These are phyloP conservation scores for Myxozyma neotropica DNA, from an alignment of 805 yeast genomes.

Conservation along the genomic window DNA sequence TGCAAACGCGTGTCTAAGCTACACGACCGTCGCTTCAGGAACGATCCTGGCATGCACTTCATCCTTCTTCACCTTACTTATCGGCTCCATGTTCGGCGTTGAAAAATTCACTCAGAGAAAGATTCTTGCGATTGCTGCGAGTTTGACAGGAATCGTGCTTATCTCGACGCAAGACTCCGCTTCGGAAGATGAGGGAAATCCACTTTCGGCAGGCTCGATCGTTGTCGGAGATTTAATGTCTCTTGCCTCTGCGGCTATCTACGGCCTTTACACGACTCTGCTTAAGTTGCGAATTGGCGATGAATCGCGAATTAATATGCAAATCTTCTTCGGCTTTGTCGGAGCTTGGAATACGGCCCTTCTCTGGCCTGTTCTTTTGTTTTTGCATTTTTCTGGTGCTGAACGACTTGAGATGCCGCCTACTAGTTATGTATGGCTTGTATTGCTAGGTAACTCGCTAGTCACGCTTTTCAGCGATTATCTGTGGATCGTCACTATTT, in stretches of 20 bases:
- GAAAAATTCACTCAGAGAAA: slow-evolving; percentile 70
- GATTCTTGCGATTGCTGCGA: slow-evolving; percentile 66
- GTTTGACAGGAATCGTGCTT: slow-evolving; percentile 76
- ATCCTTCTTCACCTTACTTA: slow-evolving; percentile 84
- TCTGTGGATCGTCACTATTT: slow-evolving; percentile 94
- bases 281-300: slow-evolving; percentile 71
- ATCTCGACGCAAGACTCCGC: slow-evolving; percentile 72
- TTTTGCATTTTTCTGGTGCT: slow-evolving; percentile 62
- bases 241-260: slow-evolving; percentile 79
- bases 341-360: slow-evolving; percentile 76
- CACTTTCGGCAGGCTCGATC: slow-evolving; percentile 35
- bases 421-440: slow-evolving; percentile 51
- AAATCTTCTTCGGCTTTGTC: slow-evolving; percentile 90
- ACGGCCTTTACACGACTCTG: slow-evolving; percentile 87
- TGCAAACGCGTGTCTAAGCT: slow-evolving; percentile 82
- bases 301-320: slow-evolving; percentile 79
- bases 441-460: slow-evolving; percentile 66
- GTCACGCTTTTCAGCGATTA: slow-evolving; percentile 87
- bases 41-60: slow-evolving; percentile 91
- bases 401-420: slow-evolving; percentile 77
- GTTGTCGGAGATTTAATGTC: slow-evolving; percentile 80
- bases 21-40: slow-evolving; percentile 91
- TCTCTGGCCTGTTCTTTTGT: slow-evolving; percentile 78
- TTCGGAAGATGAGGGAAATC: slow-evolving; percentile 33
- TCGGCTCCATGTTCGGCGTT: slow-evolving; percentile 72